Evolutionary conservation across 805 yeast species (phyloP), one percentile per base, ranked within the genome.

Genomic region (Zygotorulaspora chibaensis): DNA sequence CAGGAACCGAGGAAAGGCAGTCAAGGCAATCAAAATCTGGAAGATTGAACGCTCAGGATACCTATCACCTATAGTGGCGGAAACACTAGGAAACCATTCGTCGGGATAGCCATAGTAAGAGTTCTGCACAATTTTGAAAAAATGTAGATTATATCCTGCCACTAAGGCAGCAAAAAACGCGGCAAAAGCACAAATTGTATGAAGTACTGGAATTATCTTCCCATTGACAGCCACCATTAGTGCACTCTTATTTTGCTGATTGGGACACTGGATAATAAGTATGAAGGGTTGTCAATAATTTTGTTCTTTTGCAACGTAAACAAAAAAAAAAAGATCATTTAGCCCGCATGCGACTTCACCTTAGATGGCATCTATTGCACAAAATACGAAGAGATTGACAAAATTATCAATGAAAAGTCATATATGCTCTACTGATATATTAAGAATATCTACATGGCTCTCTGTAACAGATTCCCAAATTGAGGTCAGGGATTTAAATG

Each of bases 41-140:
- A 91, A 93, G 15, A 93, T 68, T 1, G 96, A 87, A 54, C 99
- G 73, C 67, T 93, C 99, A 0, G 99, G 99, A 63, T 89, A 93
- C 49, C 97, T 69, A 63, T 93, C 99, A 37, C 99, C 99, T 61
- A 93, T 93, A 1, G 99, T 80, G 1, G 99, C 98, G 30, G 95
- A 84, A 2, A 93, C 99, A 59, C 95, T 84, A 2, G 99, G 99
- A 62, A 93, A 91, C 98, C 99, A 93, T 66, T 93, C 99, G 48
- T 90, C 93, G 2, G 99, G 99, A 62, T 88, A 93, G 1, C 96
- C 95, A 61, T 73, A 90, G 52, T 80, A 79, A 39, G 90, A 85
- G 63, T 93, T 93, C 59, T 81, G 74, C 9, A 93, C 96, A 61
- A 93, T 93, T 63, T 93, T 89, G 49, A 84, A 71, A 67, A 81